Conservation (phyloP, 106 monocot genomes). For the Platanthera guangdongensis region DNA sequence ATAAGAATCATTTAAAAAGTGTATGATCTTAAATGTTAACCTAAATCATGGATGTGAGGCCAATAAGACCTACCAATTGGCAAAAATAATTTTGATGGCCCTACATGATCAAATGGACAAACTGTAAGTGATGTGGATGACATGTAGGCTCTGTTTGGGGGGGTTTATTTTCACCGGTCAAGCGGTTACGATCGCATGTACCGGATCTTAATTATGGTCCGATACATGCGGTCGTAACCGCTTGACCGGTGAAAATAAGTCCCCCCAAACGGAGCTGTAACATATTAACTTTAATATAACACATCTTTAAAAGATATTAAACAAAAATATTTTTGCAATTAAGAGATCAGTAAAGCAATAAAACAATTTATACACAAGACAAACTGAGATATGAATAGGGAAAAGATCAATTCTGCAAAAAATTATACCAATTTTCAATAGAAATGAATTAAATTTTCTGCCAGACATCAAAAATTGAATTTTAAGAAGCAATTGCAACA, state of each 20-base stretch:
- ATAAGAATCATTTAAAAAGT: background rate
- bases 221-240: too few species aligned
- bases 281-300: too few species aligned
- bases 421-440: background rate
- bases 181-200: too few species aligned
- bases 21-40: conserved; percentile 17
- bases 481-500: background rate
- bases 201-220: too few species aligned
- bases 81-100: conserved; percentile 52
- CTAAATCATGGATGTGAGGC: conserved; percentile 87
- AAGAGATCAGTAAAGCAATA: too few species aligned
- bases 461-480: background rate
- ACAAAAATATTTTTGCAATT: too few species aligned
- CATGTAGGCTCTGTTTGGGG: too few species aligned
- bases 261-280: too few species aligned
- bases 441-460: background rate
- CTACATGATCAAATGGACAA: conserved; percentile 19
- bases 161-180: too few species aligned
- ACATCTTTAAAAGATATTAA: too few species aligned
- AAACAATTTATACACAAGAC: background rate
- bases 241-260: too few species aligned
- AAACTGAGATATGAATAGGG: background rate
- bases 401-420: background rate
- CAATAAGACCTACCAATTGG: conserved; percentile 78
- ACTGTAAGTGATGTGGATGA: too few species aligned